Conservation (phyloP, 129 eudicot genomes). For the Artemisia tridentata region DNA sequence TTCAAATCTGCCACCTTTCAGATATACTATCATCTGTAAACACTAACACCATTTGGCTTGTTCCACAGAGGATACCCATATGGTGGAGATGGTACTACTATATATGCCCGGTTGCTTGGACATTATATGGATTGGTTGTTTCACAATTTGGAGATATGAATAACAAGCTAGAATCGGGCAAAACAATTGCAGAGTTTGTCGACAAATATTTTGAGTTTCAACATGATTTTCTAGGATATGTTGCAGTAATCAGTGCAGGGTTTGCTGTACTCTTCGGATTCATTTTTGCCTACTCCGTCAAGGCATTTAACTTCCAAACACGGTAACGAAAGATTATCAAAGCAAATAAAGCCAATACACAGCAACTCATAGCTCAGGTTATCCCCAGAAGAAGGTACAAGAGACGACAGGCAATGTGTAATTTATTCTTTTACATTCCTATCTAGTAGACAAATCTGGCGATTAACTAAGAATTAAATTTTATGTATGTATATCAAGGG, state of each 20-base stretch:
- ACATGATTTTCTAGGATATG: conserved; percentile 57
- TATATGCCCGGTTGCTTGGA: conserved; percentile 61
- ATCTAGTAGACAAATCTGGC: background rate
- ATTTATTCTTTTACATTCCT: background rate
- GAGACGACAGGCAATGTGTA: background rate
- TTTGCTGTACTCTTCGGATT: conserved; percentile 55
- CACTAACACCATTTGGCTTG: conserved; percentile 4
- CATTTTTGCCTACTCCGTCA: conserved; percentile 73
- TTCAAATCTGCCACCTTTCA: background rate
- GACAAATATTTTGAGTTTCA: conserved; percentile 52
- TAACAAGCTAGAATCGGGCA: conserved; percentile 28
- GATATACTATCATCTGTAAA: background rate
- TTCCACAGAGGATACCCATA: conserved; percentile 58
- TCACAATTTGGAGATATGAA: conserved; percentile 67
- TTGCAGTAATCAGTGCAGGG: conserved; percentile 52
- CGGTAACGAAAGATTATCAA: conserved; percentile 33
- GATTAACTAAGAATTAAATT: background rate
- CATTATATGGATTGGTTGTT: conserved; percentile 62
- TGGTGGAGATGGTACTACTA: conserved; percentile 91
- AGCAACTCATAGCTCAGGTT: background rate
- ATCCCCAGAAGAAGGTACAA: background rate
- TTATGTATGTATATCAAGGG: too few species aligned
- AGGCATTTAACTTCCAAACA: conserved; percentile 74
- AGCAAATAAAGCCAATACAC: background rate
- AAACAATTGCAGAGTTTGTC: conserved; percentile 50